Percentiles rank a stretch among this genome's conserved stretches.
phyloP scores from a whole-genome alignment of 78 protist species.

The Cavenderia fasciculata region DNA sequence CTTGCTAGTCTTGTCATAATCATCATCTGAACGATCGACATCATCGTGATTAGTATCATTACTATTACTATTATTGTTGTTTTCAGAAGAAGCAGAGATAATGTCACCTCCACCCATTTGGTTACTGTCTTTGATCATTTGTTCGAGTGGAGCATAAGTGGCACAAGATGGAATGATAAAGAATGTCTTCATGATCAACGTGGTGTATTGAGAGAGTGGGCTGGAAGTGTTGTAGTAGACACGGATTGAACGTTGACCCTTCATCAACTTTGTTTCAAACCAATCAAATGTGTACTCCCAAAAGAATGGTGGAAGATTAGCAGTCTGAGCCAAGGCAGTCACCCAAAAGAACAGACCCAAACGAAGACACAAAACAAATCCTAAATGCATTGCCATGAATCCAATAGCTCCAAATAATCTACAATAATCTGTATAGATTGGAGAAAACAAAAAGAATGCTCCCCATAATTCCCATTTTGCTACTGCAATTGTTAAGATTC shows the following conservation, averaged over 20 bases:
- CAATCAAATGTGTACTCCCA: conserved; percentile 43
- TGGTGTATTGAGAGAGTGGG: conserved; percentile 33
- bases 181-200: conserved; percentile 37
- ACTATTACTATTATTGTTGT: background rate
- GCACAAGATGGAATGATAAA: conserved; percentile 31
- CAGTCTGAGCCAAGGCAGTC: conserved; percentile 32
- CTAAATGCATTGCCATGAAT: conserved; percentile 29
- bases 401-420: conserved; percentile 58
- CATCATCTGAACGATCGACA: background rate
- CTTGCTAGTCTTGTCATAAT: background rate
- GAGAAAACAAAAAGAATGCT: conserved; percentile 13
- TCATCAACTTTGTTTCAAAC: conserved; percentile 17
- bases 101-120: background rate
- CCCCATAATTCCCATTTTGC: conserved; percentile 67
- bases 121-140: conserved; percentile 12
- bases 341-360: conserved; percentile 70
- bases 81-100: background rate
- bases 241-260: conserved; percentile 26
- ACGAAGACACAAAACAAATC: conserved; percentile 40
- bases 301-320: conserved; percentile 31
- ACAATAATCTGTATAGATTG: conserved; percentile 41
- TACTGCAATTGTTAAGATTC: conserved; percentile 52
- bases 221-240: conserved; percentile 27
- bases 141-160: conserved; percentile 14
- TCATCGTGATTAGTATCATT: background rate